Evolutionary conservation across 2,329 filamentous ascomycete species (phyloP).

Genomic region (Chaetomium olivaceum): DNA sequence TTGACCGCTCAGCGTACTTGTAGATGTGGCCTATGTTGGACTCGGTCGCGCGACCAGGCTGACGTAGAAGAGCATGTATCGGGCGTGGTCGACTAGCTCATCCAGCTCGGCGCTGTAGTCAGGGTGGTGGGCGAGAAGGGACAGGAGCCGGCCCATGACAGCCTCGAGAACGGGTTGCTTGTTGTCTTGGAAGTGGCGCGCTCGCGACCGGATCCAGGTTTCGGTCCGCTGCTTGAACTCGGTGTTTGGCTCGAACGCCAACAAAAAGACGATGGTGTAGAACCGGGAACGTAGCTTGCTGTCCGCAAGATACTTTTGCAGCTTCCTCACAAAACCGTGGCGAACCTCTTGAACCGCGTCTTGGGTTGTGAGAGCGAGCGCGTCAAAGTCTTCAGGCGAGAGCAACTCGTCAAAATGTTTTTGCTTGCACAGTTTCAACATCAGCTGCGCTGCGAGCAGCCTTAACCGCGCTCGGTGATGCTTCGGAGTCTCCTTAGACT

Average conservation of each 20-base stretch:
- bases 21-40: constrained; percentile 86
- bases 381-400: constrained; percentile 73
- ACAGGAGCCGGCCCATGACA: constrained; percentile 78
- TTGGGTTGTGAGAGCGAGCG: constrained; percentile 77
- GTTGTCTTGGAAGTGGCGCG: constrained; percentile 61
- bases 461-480: constrained; percentile 80
- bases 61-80: constrained; percentile 89
- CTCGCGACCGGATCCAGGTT: constrained; percentile 86
- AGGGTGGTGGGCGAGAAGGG: constrained; percentile 88
- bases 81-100: constrained; percentile 77
- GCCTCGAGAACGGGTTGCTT: constrained; percentile 73
- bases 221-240: constrained; percentile 72
- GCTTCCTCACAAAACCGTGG: constrained; percentile 73
- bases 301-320: constrained; percentile 87
- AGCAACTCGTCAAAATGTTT: constrained; percentile 76
- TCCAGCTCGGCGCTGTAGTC: constrained; percentile 71
- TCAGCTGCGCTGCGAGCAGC: constrained; percentile 74
- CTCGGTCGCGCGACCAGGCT: constrained; percentile 77
- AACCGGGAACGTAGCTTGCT: constrained; percentile 72
- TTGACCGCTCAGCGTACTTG: constrained; percentile 93
- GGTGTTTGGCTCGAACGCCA: constrained; percentile 83
- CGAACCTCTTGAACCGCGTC: constrained; percentile 75
- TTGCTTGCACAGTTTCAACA: constrained; percentile 79
- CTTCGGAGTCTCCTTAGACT: constrained; percentile 71
- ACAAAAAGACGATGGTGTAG: constrained; percentile 85